Evolutionary conservation across 495 filamentous ascomycete genomes (phyloP).

Genomic region (Friedmanniomyces endolithicus): DNA sequence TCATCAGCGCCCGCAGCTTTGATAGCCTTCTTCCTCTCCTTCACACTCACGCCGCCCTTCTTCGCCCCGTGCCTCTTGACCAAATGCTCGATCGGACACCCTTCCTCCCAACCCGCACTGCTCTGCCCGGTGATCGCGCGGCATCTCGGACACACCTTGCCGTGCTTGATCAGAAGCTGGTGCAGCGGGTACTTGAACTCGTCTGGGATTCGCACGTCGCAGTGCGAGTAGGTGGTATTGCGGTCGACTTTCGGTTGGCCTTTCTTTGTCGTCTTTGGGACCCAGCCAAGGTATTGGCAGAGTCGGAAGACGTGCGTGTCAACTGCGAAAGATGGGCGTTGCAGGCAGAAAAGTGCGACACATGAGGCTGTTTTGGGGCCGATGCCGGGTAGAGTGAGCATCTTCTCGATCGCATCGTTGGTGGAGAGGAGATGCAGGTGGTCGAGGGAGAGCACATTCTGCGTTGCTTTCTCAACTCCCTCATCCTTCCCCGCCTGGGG

Average conservation of each 20-base stretch:
- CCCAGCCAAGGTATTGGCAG: slow-evolving; percentile 76
- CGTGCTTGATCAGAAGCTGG: slow-evolving; percentile 76
- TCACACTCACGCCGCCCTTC: slow-evolving; percentile 23
- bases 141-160: slow-evolving; percentile 68
- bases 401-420: slow-evolving; percentile 57
- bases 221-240: slow-evolving; percentile 64
- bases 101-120: slow-evolving; percentile 30
- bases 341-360: slow-evolving; percentile 41
- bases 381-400: slow-evolving; percentile 70
- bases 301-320: slow-evolving; percentile 48
- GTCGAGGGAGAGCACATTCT: slow-evolving; percentile 58
- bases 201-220: slow-evolving; percentile 70
- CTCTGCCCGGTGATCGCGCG: slow-evolving; percentile 38
- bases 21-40: slow-evolving; percentile 22
- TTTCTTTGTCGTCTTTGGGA: slow-evolving; percentile 34
- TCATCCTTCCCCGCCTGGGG: slow-evolving; percentile 35
- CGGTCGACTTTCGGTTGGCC: slow-evolving; percentile 45
- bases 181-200: slow-evolving; percentile 83
- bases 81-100: slow-evolving; percentile 35
- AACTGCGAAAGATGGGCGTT: slow-evolving; percentile 35
- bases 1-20: slow-evolving; percentile 5
- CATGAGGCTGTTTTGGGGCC: slow-evolving; percentile 88
- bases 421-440: slow-evolving; percentile 56
- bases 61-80: slow-evolving; percentile 29
- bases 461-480: slow-evolving; percentile 42